Evolutionary conservation across 306 rosid genomes (phyloP).

Genomic region (Pachyrhizus erosus): DNA sequence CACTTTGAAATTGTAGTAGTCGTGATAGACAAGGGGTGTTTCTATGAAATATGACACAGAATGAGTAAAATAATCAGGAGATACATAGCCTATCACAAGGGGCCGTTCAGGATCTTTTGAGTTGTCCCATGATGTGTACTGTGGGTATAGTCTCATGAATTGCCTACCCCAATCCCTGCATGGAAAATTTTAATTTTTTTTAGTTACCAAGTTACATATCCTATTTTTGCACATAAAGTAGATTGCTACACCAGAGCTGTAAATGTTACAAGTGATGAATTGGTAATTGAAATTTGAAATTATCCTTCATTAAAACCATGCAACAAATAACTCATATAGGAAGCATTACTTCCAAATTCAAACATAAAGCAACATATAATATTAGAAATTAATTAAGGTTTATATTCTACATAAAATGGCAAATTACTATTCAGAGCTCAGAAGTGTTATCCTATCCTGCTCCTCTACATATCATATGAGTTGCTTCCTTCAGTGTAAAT

Average conservation of each 20-base stretch:
- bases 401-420: not conserved
- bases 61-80: conserved; percentile 98
- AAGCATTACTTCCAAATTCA: not conserved
- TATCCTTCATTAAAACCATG: not conserved
- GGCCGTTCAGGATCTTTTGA: conserved; percentile 89
- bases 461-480: conserved; percentile 7
- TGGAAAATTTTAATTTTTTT: conserved; percentile 18
- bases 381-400: not conserved
- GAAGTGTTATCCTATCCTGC: not conserved
- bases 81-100: conserved; percentile 90
- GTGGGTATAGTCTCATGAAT: conserved; percentile 84
- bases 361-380: not conserved
- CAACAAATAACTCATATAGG: not conserved
- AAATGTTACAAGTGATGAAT: not conserved
- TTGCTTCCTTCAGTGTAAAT: not conserved
- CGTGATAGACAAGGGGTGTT: conserved; percentile 89
- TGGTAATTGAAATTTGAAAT: conserved; percentile 34
- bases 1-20: conserved; percentile 77
- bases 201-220: conserved; percentile 28
- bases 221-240: not conserved
- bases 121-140: conserved; percentile 82
- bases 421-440: not conserved
- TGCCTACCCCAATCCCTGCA: conserved; percentile 98
- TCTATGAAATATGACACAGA: conserved; percentile 96
- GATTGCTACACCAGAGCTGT: not conserved